Evolutionary conservation across 164 flowering plant genomes (phyloP).

Genomic region (Liquidambar formosana): DNA sequence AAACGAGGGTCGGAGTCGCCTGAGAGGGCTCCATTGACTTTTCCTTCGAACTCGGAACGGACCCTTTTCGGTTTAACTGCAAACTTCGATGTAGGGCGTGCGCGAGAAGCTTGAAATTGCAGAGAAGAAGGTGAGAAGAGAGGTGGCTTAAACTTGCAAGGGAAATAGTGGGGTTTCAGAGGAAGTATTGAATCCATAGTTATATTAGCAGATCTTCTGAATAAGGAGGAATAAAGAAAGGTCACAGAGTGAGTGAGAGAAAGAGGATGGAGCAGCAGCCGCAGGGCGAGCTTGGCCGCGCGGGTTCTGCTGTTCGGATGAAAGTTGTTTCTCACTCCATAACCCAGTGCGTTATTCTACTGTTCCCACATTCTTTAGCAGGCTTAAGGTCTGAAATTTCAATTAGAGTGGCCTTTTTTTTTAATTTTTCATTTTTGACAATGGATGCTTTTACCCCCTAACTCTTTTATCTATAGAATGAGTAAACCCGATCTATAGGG

Average conservation of each 20-base stretch:
- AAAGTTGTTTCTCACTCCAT: no score
- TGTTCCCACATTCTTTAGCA: no score
- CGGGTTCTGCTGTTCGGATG: no score
- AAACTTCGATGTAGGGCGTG: neutral
- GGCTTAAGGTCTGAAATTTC: no score
- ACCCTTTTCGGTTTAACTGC: slow-evolving; percentile 10
- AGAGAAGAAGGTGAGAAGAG: slow-evolving; percentile 6
- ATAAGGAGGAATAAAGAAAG: neutral
- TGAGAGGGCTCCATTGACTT: slow-evolving; percentile 49
- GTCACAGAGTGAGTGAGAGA: neutral
- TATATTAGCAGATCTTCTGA: neutral
- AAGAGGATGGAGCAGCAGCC: neutral
- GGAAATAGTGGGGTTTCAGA: neutral
- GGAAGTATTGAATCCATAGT: neutral
- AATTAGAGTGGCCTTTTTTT: no score
- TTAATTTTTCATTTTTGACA: no score
- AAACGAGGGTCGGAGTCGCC: slow-evolving; percentile 58
- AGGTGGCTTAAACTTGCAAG: neutral
- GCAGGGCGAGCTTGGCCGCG: no score
- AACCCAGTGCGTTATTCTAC: no score
- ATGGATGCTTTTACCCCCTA: no score
- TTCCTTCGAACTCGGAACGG: slow-evolving; percentile 47
- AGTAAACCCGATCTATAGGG: no score
- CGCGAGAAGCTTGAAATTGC: neutral
- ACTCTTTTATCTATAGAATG: no score